Percentiles rank a stretch among this genome's conserved stretches.
Evolutionary conservation across 495 filamentous ascomycete species (phyloP).

Genomic region (Patellaria atrata): DNA sequence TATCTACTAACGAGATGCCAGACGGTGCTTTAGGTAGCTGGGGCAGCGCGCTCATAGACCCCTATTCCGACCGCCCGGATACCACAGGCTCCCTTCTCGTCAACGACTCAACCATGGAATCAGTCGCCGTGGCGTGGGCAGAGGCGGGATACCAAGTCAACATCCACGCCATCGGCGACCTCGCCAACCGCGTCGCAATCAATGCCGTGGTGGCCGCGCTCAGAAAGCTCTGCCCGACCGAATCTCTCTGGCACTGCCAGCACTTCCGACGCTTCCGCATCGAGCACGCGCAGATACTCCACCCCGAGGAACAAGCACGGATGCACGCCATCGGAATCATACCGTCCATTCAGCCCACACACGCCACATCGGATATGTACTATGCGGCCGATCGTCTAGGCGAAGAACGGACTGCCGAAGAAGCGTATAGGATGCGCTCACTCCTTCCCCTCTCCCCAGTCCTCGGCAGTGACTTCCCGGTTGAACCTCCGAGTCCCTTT

Average conservation of each 20-base stretch:
- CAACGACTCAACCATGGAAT: constrained; percentile 36
- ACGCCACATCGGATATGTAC: constrained; percentile 48
- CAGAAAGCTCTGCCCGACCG: constrained; percentile 31
- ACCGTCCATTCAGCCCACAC: constrained; percentile 52
- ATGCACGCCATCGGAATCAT: constrained; percentile 42
- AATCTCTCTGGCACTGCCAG: constrained; percentile 31
- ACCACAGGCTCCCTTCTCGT: constrained; percentile 45
- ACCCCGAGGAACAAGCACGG: constrained; percentile 41
- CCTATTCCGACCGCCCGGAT: constrained; percentile 43
- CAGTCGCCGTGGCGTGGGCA: constrained; percentile 34
- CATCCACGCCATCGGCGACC: constrained; percentile 52
- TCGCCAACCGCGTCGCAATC: constrained; percentile 43
- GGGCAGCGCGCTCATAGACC: constrained; percentile 48
- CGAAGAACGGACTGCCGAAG: constrained; percentile 28
- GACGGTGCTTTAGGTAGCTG: constrained; percentile 51
- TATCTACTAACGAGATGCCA: constrained; percentile 20
- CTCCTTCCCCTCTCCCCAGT: constrained; percentile 33
- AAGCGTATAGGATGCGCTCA: constrained; percentile 45
- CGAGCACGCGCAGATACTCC: constrained; percentile 52
- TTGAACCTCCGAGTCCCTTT: constrained; percentile 46
- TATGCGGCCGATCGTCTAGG: constrained; percentile 45
- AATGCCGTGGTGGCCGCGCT: constrained; percentile 38
- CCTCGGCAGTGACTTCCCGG: constrained; percentile 50
- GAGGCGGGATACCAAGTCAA: constrained; percentile 40
- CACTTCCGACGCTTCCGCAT: constrained; percentile 40